A percentile compares a stretch with the other conserved stretches of the same genome.
Conservation (phyloP, 805 yeast genomes). For the Komagataella kurtzmanii region DNA sequence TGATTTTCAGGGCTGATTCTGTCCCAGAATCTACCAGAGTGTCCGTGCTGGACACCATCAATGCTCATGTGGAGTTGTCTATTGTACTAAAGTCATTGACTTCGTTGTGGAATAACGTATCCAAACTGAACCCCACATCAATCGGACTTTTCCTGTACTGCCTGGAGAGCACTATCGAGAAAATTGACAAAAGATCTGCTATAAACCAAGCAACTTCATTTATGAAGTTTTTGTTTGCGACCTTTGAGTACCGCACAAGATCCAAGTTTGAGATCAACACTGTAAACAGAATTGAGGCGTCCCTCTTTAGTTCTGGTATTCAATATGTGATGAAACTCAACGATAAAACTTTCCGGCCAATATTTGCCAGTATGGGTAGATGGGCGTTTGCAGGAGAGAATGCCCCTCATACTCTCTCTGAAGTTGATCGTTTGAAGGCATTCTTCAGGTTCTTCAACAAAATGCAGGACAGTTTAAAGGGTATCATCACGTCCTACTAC, state of each 20-base stretch:
- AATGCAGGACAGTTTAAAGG: conserved; percentile 70
- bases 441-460: conserved; percentile 81
- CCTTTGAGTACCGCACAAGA: conserved; percentile 59
- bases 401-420: conserved; percentile 29
- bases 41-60: conserved; percentile 45
- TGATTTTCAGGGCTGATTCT: conserved; percentile 40
- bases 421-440: conserved; percentile 47
- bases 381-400: conserved; percentile 92
- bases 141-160: conserved; percentile 61
- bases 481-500: conserved; percentile 80
- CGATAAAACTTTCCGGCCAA: conserved; percentile 86
- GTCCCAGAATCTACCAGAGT: conserved; percentile 50
- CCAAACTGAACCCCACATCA: conserved; percentile 25
- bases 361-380: conserved; percentile 71
- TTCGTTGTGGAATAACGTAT: conserved; percentile 42
- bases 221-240: conserved; percentile 50
- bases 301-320: conserved; percentile 61
- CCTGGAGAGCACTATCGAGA: conserved; percentile 53
- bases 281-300: conserved; percentile 67
- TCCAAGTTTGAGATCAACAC: conserved; percentile 57
- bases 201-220: conserved; percentile 56
- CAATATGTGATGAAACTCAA: conserved; percentile 78
- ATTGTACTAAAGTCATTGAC: conserved; percentile 49
- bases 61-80: conserved; percentile 54
- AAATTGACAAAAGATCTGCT: conserved; percentile 61